phyloP scores from a whole-genome alignment of 2,329 filamentous ascomycete species.

The Amphichorda felina region DNA sequence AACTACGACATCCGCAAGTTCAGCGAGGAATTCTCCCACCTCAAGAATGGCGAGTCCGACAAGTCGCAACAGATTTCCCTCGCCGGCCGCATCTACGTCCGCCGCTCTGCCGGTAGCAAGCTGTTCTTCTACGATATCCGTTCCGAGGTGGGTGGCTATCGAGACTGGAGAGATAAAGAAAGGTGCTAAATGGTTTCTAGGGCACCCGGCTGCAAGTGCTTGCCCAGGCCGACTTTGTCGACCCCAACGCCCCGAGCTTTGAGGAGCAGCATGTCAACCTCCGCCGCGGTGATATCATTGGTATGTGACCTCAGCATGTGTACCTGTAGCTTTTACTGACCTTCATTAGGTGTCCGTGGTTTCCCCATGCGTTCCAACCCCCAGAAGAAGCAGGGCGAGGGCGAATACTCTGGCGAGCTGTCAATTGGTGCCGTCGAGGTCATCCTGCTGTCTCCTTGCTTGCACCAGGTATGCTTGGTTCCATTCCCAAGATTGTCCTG shows the following conservation, averaged over 20 bases:
- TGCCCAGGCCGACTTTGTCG: slow-evolving; percentile 73
- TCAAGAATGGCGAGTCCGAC: slow-evolving; percentile 80
- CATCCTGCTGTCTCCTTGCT: slow-evolving; percentile 74
- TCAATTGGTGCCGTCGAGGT: slow-evolving; percentile 88
- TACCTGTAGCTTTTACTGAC: not conserved
- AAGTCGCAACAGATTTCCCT: slow-evolving; percentile 66
- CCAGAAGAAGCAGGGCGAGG: slow-evolving; percentile 75
- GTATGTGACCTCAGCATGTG: slow-evolving; percentile 19
- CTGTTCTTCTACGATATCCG: slow-evolving; percentile 74
- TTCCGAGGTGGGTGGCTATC: slow-evolving; percentile 15
- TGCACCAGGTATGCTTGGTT: slow-evolving; percentile 57
- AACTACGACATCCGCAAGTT: slow-evolving; percentile 76
- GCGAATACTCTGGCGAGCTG: slow-evolving; percentile 60
- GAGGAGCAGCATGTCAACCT: slow-evolving; percentile 83
- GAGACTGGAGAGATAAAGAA: not conserved
- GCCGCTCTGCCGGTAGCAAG: slow-evolving; percentile 71
- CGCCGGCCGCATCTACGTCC: slow-evolving; percentile 81
- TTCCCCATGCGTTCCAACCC: slow-evolving; percentile 56
- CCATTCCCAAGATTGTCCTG: not conserved
- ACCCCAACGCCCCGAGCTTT: slow-evolving; percentile 55
- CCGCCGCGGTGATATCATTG: slow-evolving; percentile 85
- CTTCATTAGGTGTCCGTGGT: slow-evolving; percentile 13
- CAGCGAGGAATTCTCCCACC: slow-evolving; percentile 60
- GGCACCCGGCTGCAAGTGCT: slow-evolving; percentile 75
- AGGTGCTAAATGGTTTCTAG: slow-evolving; percentile 10